Evolutionary conservation across 257 asterid genomes (phyloP).

Genomic region (Mentha longifolia): DNA sequence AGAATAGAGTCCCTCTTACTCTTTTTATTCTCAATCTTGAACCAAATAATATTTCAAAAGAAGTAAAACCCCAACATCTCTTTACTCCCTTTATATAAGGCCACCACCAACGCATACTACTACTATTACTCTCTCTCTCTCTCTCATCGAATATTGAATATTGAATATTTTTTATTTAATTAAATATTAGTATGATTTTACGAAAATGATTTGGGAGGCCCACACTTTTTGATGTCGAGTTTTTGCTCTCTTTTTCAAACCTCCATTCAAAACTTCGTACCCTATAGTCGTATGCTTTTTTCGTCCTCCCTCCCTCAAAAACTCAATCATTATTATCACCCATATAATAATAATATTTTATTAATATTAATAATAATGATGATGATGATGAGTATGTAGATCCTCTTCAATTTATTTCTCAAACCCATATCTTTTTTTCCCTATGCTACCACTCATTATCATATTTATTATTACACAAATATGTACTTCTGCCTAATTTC

Average conservation of each 20-base stretch:
- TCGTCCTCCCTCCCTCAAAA: slow-evolving; percentile 24
- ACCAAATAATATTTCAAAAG: slow-evolving; percentile 38
- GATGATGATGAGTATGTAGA: slow-evolving; percentile 46
- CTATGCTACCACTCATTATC: slow-evolving; percentile 48
- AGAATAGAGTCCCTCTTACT: slow-evolving; percentile 32
- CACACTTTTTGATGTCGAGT: slow-evolving; percentile 48
- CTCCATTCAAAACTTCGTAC: slow-evolving; percentile 43
- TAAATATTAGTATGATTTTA: slow-evolving; percentile 18
- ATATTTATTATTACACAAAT: not conserved
- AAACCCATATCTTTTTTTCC: slow-evolving; percentile 45
- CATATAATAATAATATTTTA: slow-evolving; percentile 23
- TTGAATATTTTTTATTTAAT: not conserved
- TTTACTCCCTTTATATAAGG: slow-evolving; percentile 77
- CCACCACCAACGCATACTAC: slow-evolving; percentile 41
- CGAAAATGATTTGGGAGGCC: slow-evolving; percentile 58
- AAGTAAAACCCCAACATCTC: slow-evolving; percentile 70
- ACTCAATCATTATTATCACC: no score
- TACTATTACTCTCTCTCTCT: slow-evolving; percentile 19
- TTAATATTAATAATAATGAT: not conserved
- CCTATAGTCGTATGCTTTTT: slow-evolving; percentile 34
- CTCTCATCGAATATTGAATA: not conserved
- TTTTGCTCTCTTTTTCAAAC: slow-evolving; percentile 40
- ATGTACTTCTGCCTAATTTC: not conserved
- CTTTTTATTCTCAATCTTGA: slow-evolving; percentile 15
- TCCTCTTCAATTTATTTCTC: slow-evolving; percentile 49